Base-by-base conservation (phyloP, 306 rosid genomes). In the Cucurbita ficifolia region DNA sequence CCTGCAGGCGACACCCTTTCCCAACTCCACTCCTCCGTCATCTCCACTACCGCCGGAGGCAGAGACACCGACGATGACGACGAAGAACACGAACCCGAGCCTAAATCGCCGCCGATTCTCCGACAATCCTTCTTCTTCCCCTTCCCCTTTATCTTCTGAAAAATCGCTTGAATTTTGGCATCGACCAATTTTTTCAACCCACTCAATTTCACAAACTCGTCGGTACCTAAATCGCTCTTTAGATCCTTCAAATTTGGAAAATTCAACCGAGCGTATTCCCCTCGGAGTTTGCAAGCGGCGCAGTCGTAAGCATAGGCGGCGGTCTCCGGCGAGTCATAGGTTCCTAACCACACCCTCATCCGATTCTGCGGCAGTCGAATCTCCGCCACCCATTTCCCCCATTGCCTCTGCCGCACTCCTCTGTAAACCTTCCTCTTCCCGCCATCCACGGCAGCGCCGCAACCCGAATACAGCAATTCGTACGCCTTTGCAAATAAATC, bases 361-460 rank as follows among this genome's bases (percentile, higher is more conserved):
- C 99, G 82, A 79, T 95, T 95, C 83, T 95, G 99, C 8, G 99
- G 99, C 14, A 95, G 91, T 63, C 99, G 82, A 36, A 95, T 95
- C 73, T 95, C 99, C 0, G 99, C 99, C 0, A 95, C 99, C 99
- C 99, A 95, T 83, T 95, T 95, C 19, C 97, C 99, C 99, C 99
- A 95, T 57, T 95, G 96, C 72, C 99, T 91, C 92, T 95, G 97
- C 17, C 99, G 87, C 83, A 95, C 99, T 67, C 99, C 99, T 77
- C 99, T 95, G 89, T 95, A 95, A 0, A 85, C 81, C 72, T 91
- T 95, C 29, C 88, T 89, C 91, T 87, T 87, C 57, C 52, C 17
- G 7, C 89, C 87, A 70, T 29, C 12, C 6, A 88, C 85, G 21
- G 50, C 77, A 12, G 53, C n/a, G 1, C 10, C 54, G 42, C 42